Evolutionary conservation across 1,139 yeast species (phyloP), one percentile per base, ranked within the genome.

Genomic region (Wickerhamomyces sp.): DNA sequence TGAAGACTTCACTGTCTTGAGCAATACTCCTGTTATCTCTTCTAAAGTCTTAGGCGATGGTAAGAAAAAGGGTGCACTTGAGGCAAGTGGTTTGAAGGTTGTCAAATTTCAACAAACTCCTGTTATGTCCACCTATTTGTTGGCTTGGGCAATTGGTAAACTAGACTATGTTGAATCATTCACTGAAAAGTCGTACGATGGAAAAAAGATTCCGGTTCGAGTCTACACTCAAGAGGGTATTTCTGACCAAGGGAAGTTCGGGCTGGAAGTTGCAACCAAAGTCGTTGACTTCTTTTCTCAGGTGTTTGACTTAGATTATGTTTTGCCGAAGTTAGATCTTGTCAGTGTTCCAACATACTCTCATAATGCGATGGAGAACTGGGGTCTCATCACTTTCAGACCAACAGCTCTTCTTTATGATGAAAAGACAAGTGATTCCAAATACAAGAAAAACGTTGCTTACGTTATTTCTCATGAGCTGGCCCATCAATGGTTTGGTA

Each of bases 401-500:
- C 81, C 84, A 39, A 86, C 85, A 27, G 95, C 87, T 39, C 65
- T 88, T 49, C 72, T 87, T 55, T 80, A 75, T 58, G 88, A 84
- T 52, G 84, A 80, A 51, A 72, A 76, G 50, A 78, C 81, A 48
- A 79, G 89, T 42, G 81, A 84, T 50, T 78, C 84, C 43, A 71
- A 77, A 40, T 81, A 86, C 58, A 81, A 82, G 66, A 81, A 81
- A 60, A 81, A 88, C 56, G 95, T 88, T 11, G 87, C 93, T 18
- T 91, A 88, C 63, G 95, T 88, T 37, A 89, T 88, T 41, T 88
- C 84, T 64, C 96, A 88, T 69, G 96, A 88, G 68, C 74, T 88
- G 61, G 95, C 95, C 27, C 96, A 88, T 64, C 95, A 88, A 68
- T 88, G 96, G 96, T 88, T 88, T 64, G 96, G 96, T 54, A 84